Base-by-base conservation (phyloP, 164 flowering plant genomes). In the Echeveria elegans region DNA sequence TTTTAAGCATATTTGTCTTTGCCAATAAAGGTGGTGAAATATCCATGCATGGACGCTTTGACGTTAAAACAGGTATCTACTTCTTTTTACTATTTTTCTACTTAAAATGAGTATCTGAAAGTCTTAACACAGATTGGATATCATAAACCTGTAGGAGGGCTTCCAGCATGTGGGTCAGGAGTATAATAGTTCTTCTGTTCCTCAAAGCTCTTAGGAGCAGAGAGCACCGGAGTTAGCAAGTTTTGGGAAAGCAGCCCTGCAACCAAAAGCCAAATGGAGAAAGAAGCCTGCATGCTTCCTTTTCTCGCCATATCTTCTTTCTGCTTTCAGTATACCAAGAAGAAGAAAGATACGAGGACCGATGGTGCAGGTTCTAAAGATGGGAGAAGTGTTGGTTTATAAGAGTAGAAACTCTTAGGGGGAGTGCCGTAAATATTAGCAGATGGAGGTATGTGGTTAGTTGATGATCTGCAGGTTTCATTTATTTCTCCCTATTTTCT, bases 111-210 rank as follows among this genome's bases (percentile, higher is more conserved):
- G 59, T 52, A 18, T 24, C 59, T 52, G 59, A 53, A 53, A 12
- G n/a, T 26, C 31, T 53, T n/a, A n/a, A 31, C 26, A 56, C 61
- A 26, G 32, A 56, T 56, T 12, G 52, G 65, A 66, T 34, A 61
- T 64, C 60, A 34, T 67, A 38, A 62, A 78, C 77, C 78, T 63
- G 34, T 2, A 5, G 79, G 82, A 29, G 82, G 79, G 41, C 28
- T 72, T 70, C 76, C 78, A 18, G 77, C 18, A 72, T 71, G 74
- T 4, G 89, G 89, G 71, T 76, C 83, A 19, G 84, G 85, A 69
- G 82, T 28, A 71, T 77, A 82, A 71, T 81, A 83, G 79, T 61
- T 80, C 74, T 88, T 88, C 66, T 86, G 81, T 41, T 85, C 87
- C 47, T 73, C 78, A 66, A 80, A 67, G 72, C 38, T 70, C 43